phyloP scores from a whole-genome alignment of 805 yeast genomes.

The Schizosaccharomyces cryophilus region DNA sequence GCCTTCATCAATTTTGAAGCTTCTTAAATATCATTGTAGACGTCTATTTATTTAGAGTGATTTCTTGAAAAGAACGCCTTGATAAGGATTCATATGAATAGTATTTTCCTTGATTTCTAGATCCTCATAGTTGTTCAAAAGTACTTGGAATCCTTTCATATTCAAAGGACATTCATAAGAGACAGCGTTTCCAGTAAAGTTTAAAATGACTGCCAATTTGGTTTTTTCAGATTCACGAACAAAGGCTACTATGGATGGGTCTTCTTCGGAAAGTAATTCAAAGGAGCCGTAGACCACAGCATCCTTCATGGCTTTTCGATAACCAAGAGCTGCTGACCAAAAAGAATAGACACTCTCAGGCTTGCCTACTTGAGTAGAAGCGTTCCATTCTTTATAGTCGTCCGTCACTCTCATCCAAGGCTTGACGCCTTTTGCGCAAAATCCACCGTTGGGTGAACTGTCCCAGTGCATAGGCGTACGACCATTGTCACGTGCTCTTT shows the following conservation, averaged over 20 bases:
- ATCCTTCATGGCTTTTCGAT: slow-evolving; percentile 23
- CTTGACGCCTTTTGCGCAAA: slow-evolving; percentile 16
- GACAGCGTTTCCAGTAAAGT: not conserved
- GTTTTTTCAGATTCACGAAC: slow-evolving; percentile 12
- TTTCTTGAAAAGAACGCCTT: not conserved
- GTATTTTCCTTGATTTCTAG: not conserved
- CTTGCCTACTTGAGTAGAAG: slow-evolving; percentile 21
- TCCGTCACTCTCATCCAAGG: slow-evolving; percentile 34
- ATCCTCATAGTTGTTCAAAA: not conserved
- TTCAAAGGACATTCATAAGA: not conserved
- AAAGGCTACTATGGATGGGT: slow-evolving; percentile 20
- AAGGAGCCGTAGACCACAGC: slow-evolving; percentile 24
- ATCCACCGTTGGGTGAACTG: slow-evolving; percentile 21
- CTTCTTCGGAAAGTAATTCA: slow-evolving; percentile 21
- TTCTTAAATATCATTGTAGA: no score
- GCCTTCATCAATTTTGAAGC: no score
- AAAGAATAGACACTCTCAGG: slow-evolving; percentile 23
- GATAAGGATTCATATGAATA: not conserved
- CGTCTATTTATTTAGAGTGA: no score
- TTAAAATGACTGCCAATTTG: not conserved
- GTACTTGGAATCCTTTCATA: not conserved
- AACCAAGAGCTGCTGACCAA: slow-evolving; percentile 21
- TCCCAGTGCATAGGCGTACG: slow-evolving; percentile 37
- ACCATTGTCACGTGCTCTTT: slow-evolving; percentile 26
- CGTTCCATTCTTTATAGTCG: slow-evolving; percentile 24